phyloP scores from a whole-genome alignment of 148 eudicot species.

The Nepenthes mirabilis region DNA sequence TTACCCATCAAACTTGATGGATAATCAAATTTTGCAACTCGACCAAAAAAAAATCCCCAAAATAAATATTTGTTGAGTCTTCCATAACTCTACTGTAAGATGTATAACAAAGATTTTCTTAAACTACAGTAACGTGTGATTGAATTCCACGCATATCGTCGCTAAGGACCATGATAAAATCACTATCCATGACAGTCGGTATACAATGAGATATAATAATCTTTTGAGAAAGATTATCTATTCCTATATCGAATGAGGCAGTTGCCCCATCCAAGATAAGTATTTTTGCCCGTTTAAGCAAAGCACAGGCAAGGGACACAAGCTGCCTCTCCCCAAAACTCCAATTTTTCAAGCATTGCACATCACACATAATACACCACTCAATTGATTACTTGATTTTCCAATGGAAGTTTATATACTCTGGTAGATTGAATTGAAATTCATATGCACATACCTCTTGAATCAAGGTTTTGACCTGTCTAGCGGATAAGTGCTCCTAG shows the following conservation, averaged over 20 bases:
- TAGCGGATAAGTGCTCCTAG: slow-evolving; percentile 70
- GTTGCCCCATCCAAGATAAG: slow-evolving; percentile 57
- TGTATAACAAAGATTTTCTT: background rate
- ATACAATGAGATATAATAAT: slow-evolving; percentile 70
- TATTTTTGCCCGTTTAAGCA: slow-evolving; percentile 43
- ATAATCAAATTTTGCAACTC: slow-evolving; percentile 71
- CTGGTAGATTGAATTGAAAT: background rate
- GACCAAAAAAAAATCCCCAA: slow-evolving; percentile 46
- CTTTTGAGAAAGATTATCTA: slow-evolving; percentile 40
- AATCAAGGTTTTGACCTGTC: slow-evolving; percentile 72
- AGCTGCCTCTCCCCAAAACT: slow-evolving; percentile 55
- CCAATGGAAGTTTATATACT: slow-evolving; percentile 5
- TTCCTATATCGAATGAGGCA: slow-evolving; percentile 52
- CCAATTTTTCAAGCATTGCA: slow-evolving; percentile 90
- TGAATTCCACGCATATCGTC: slow-evolving; percentile 40
- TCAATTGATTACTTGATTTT: slow-evolving; percentile 2
- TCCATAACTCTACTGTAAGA: background rate
- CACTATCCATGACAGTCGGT: slow-evolving; percentile 93
- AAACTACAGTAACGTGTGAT: background rate
- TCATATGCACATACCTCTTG: slow-evolving; percentile 47
- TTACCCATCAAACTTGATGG: slow-evolving; percentile 68
- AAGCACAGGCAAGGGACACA: slow-evolving; percentile 47
- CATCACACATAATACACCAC: background rate
- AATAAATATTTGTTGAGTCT: background rate
- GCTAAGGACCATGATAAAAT: slow-evolving; percentile 90